Base-by-base conservation (phyloP, 768 basidiomycete species). In the Hemileccinum impolitum region DNA sequence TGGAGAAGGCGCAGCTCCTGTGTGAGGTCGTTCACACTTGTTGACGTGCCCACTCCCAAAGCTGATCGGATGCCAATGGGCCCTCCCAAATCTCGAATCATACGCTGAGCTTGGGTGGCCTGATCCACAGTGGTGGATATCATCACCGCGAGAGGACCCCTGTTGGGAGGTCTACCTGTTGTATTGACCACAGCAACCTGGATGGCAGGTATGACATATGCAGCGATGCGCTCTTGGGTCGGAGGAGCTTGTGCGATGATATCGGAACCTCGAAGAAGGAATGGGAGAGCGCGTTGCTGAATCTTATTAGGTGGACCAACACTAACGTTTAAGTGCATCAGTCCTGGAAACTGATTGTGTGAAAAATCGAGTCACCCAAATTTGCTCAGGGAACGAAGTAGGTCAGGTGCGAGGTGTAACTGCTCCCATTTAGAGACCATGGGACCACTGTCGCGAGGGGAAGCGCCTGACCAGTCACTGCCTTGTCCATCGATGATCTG, bases 211-310 rank as follows among this genome's bases (percentile, higher is more conserved):
- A 95, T 93, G 43, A 93, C 85, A 70, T 99, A 99, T 50, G 94
- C 93, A 19, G 95, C 94, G 59, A 99, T 99, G 39, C 96, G 81
- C 67, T 99, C 96, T 66, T 97, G 95, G 0, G 96, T 98, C 1
- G 96, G 94, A 40, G 96, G 96, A 10, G 95, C 96, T 70, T 99
- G 96, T 9, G 95, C 94, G 61, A 99, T 98, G 62, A 98, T 97
- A 60, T 99, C 96, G 32, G 92, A 82, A 8, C 93, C 94, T 44
- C 87, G 82, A 30, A 98, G 77, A 51, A 99, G 81, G 72, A 97
- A 97, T 7, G 96, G 96, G 43, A 99, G 74, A 39, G 96, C 94
- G 41, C 95, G 82, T 63, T 95, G 93, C 70, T 98, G 96, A 56
- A 99, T 96, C 75, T 99, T 99, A 70, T 97, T 97, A 6, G 96